Base-by-base conservation (phyloP, 2,329 filamentous ascomycete genomes). In the Colletotrichum destructivum region DNA sequence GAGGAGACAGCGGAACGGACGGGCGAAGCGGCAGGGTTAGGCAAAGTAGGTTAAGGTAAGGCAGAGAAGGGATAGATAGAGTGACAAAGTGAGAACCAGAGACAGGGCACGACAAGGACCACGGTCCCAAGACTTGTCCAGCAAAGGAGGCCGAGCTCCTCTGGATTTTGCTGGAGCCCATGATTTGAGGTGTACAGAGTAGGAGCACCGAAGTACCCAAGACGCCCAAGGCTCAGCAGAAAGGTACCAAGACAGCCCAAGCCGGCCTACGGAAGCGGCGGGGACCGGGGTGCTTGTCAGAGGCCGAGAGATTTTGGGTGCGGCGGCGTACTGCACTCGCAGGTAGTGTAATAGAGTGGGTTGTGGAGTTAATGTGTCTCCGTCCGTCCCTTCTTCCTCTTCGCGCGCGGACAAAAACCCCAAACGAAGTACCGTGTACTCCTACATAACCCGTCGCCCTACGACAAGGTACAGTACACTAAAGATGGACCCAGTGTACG, bases 221-320 rank as follows among this genome's bases (percentile, higher is more conserved):
- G 59, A 60, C 59, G 55, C 54, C 44, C 59, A 72, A 42, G 42
- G n/a, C 40, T 15, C 26, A 47, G 44, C 47, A 56, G 55, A 69
- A 56, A 61, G 65, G 62, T 67, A 72, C 69, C 65, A 72, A 72
- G 69, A 46, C 38, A 51, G 46, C 12, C 69, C 69, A 72, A 72
- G 69, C 54, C 65, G 69, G 69, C 46, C 69, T 60, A 72, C 69
- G 69, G 69, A 72, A 72, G 69, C 65, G 65, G 69, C 69, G 69
- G 69, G 69, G 69, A 72, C 69, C 69, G 60, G 69, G 69, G 69
- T 72, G 69, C 65, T 72, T 72, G 69, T 72, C 69, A 72, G 65
- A 72, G 66, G 54, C 65, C 69, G 66, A 72, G 57, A 51, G 57
- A 66, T 52, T 59, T 52, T 69, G 55, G 51, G 51, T 42, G 62